Evolutionary conservation across 2,329 filamentous ascomycete genomes (phyloP), one percentile per base, ranked within the genome.

Genomic region (Fusarium verticillioides): DNA sequence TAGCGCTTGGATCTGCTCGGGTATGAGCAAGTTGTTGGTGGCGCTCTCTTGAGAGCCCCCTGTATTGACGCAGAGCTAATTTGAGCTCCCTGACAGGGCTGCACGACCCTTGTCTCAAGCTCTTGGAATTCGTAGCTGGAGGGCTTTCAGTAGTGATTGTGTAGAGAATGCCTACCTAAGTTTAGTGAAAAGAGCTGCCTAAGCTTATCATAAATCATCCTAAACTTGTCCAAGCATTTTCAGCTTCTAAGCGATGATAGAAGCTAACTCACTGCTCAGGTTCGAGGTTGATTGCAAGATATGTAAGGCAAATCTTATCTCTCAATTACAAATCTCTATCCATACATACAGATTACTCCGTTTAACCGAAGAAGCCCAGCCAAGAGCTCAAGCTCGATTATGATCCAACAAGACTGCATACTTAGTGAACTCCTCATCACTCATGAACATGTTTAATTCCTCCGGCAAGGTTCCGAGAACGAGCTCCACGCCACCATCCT

Each of bases 11-110:
- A 28, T 21, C 19, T 66, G 61, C 63, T 66, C 63, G 18, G 36
- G 26, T 66, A 49, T 32, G 49, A 66, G 63, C 63, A 66, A 19
- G 42, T 65, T 66, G 30, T 66, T 58, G 34, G 42, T 59, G 49
- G 61, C 39, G 36, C 9, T n/a, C 9, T 43, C 15, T 49, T 37
- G n/a, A 39, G 3, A 15, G 10, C 2, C 62, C 46, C 46, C 5
- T 56, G 59, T 18, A 8, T 26, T 43, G 11, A 7, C 7, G 26
- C 21, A 43, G 15, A 23, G 7, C 37, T 23, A 4, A 13, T 32
- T 30, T 23, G 37, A n/a, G 11, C n/a, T 30, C 2, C 6, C 3
- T 47, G 30, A 7, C 30, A 49, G 23, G 40, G 30, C 42, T 30
- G 2, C 0, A 5, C 2, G 3, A 19, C 4, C 30, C 23, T 10